phyloP scores from a whole-genome alignment of 768 basidiomycete species.

The Nidularia pulvinata region DNA sequence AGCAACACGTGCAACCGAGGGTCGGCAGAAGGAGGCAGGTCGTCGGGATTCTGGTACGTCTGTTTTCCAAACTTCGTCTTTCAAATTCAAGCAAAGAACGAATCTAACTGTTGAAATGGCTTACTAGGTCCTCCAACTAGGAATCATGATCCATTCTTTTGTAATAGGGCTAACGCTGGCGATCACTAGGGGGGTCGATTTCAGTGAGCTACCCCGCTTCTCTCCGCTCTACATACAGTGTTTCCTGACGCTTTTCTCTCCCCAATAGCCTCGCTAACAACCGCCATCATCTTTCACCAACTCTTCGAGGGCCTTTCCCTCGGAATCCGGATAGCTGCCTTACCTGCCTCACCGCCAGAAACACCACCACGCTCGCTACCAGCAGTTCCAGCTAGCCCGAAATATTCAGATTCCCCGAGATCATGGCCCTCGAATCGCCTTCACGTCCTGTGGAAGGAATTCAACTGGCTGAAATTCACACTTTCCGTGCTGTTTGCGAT shows the following conservation, averaged over 20 bases:
- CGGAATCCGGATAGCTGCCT: constrained; percentile 74
- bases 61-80: neutral
- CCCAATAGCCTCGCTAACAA: constrained; percentile 61
- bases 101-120: neutral
- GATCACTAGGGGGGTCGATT: constrained; percentile 67
- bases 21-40: constrained; percentile 64
- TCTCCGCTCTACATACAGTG: neutral
- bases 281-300: constrained; percentile 81
- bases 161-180: constrained; percentile 80
- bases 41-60: constrained; percentile 69
- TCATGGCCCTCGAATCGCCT: no score
- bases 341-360: no score
- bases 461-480: constrained; percentile 45
- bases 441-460: constrained; percentile 1
- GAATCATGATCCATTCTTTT: constrained; percentile 86
- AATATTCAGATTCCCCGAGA: no score
- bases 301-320: constrained; percentile 84
- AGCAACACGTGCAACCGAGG: constrained; percentile 19
- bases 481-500: constrained; percentile 68
- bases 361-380: no score
- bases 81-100: neutral
- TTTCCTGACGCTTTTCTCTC: neutral
- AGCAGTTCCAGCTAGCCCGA: no score
- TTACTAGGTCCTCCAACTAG: constrained; percentile 70
- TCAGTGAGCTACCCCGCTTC: constrained; percentile 62